Conservation (phyloP, 2,329 filamentous ascomycete species). For the Aspergillus versicolor region DNA sequence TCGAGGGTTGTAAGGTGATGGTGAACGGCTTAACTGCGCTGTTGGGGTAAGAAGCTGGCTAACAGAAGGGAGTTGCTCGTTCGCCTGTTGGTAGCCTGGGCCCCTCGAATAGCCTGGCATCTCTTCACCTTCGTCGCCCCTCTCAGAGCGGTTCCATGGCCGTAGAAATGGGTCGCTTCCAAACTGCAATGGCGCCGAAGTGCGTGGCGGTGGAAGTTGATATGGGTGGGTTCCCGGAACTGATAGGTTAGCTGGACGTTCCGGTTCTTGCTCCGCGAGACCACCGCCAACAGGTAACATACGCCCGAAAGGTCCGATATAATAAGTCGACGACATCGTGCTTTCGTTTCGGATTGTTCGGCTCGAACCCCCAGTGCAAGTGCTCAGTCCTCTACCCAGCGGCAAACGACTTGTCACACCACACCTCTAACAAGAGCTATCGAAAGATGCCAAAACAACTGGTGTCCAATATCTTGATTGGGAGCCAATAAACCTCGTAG, state of each 20-base stretch:
- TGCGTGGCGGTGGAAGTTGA: slow-evolving; percentile 41
- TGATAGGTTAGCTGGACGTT: slow-evolving; percentile 32
- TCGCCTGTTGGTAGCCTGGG: slow-evolving; percentile 16
- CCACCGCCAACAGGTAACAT: slow-evolving; percentile 34
- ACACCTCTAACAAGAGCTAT: background rate
- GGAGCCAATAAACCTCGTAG: background rate
- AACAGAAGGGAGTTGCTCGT: slow-evolving; percentile 40
- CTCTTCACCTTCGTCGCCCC: slow-evolving; percentile 20
- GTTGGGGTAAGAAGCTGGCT: slow-evolving; percentile 40
- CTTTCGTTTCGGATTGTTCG: background rate
- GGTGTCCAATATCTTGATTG: background rate
- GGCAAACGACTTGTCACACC: background rate
- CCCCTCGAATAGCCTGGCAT: slow-evolving; percentile 13
- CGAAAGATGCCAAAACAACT: background rate
- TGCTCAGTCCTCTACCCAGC: background rate
- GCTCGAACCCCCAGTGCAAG: background rate
- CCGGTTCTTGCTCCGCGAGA: slow-evolving; percentile 26
- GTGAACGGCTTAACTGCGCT: slow-evolving; percentile 25
- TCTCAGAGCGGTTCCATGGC: slow-evolving; percentile 25
- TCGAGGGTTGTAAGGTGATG: slow-evolving; percentile 29
- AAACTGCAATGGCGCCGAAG: slow-evolving; percentile 34
- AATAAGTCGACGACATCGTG: slow-evolving; percentile 36
- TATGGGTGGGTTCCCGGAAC: slow-evolving; percentile 34
- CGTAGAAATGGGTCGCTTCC: slow-evolving; percentile 33
- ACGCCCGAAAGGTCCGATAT: slow-evolving; percentile 41